Evolutionary conservation across 2,329 filamentous ascomycete species (phyloP).

Genomic region (Xylaria sp.): DNA sequence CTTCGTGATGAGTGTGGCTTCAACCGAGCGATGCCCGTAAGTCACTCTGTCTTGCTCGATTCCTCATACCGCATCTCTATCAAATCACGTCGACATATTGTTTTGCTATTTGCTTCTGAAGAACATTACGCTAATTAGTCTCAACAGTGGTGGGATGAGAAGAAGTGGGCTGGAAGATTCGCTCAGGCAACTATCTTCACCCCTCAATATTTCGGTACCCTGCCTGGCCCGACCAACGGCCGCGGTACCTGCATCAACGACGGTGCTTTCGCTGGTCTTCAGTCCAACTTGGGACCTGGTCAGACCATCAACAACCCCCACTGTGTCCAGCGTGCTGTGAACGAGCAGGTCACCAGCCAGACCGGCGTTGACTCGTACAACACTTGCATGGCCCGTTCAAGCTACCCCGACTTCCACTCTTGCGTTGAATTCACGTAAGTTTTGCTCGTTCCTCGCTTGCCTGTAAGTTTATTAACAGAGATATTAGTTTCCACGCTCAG

Average conservation of each 20-base stretch:
- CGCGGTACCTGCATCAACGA: slow-evolving; percentile 45
- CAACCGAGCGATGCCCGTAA: slow-evolving; percentile 45
- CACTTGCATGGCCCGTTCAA: slow-evolving; percentile 42
- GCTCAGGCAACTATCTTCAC: slow-evolving; percentile 47
- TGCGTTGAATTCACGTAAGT: slow-evolving; percentile 49
- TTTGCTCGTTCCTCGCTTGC: background rate
- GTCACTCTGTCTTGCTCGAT: slow-evolving; percentile 3
- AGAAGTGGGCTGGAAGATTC: slow-evolving; percentile 49
- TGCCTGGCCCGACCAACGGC: slow-evolving; percentile 43
- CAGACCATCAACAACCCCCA: slow-evolving; percentile 45
- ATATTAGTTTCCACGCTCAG: slow-evolving; percentile 48
- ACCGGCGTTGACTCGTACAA: slow-evolving; percentile 43
- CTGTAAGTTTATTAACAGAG: slow-evolving; percentile 27
- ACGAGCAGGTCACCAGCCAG: slow-evolving; percentile 45
- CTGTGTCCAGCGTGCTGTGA: slow-evolving; percentile 49
- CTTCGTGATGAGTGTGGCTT: slow-evolving; percentile 50
- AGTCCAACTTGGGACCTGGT: slow-evolving; percentile 43
- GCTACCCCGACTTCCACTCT: slow-evolving; percentile 47
- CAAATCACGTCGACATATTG: background rate
- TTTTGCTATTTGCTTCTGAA: background rate
- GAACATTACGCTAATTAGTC: slow-evolving; percentile 3
- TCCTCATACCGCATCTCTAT: background rate
- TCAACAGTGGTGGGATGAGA: slow-evolving; percentile 50
- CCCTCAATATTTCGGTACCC: slow-evolving; percentile 45
- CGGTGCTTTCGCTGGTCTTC: slow-evolving; percentile 46